Evolutionary conservation across 352 stramenopile species (phyloP).

Genomic region (Salisapilia sapeloensis): DNA sequence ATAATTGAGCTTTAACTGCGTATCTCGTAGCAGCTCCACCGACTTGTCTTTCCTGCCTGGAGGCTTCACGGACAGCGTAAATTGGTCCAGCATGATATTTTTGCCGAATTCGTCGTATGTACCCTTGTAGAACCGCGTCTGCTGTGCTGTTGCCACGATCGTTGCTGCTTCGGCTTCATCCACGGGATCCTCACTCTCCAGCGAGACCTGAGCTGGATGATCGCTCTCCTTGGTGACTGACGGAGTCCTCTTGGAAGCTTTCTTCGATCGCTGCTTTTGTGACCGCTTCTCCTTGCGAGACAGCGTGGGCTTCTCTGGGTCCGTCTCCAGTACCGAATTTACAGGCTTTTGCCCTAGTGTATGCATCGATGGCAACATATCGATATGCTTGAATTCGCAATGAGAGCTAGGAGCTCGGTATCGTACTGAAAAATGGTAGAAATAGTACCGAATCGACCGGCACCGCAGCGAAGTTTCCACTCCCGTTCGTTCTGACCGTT

Average conservation of each 20-base stretch:
- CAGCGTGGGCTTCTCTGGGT: conserved; percentile 7
- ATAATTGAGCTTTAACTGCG: conserved; percentile 57
- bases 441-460: too few species aligned
- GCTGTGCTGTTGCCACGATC: conserved; percentile 22
- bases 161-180: not conserved
- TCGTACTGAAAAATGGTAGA: too few species aligned
- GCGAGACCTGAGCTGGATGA: not conserved
- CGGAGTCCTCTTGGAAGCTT: conserved; percentile 4
- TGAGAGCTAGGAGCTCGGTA: too few species aligned
- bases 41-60: conserved; percentile 5
- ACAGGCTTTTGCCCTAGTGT: conserved; percentile 9
- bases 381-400: too few species aligned
- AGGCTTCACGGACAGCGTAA: conserved; percentile 20
- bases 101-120: conserved; percentile 43
- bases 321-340: conserved; percentile 9
- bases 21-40: conserved; percentile 43
- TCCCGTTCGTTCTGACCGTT: too few species aligned
- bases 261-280: conserved; percentile 13
- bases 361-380: conserved; percentile 23
- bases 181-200: conserved; percentile 1
- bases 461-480: too few species aligned
- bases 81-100: conserved; percentile 36
- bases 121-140: conserved; percentile 42
- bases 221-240: too few species aligned
- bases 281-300: conserved; percentile 29